These are phyloP conservation scores for Tuber microsphaerosporum DNA, from an alignment of 495 filamentous ascomycete genomes.

Conservation along the genomic window DNA sequence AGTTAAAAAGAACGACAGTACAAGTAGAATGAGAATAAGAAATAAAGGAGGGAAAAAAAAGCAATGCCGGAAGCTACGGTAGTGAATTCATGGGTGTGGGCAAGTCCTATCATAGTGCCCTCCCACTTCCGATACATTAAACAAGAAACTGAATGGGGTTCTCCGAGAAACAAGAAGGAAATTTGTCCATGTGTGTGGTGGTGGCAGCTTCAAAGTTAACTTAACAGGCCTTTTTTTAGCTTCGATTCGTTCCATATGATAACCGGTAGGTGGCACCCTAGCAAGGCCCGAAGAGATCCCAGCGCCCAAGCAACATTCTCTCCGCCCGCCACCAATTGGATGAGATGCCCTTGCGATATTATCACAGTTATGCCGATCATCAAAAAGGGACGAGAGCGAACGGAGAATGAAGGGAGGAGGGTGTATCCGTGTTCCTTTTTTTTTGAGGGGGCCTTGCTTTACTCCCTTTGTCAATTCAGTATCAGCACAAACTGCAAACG, in stretches of 20 bases:
- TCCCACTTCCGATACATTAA: background rate
- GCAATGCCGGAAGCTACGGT: constrained; percentile 1
- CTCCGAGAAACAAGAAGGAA: constrained; percentile 1
- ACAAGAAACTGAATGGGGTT: background rate
- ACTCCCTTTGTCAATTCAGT: background rate
- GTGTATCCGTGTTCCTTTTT: background rate
- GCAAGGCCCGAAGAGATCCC: background rate
- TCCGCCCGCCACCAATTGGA: background rate
- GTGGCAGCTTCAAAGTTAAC: background rate
- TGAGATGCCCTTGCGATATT: constrained; percentile 1
- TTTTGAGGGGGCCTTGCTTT: background rate
- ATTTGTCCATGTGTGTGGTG: background rate
- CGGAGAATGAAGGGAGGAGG: background rate
- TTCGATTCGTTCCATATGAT: background rate
- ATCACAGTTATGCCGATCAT: constrained; percentile 2
- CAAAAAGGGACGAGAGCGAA: background rate
- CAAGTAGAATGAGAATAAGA: background rate
- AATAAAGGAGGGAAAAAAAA: background rate
- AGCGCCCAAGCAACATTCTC: background rate
- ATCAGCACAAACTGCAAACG: background rate
- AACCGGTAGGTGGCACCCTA: background rate
- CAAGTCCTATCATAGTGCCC: background rate
- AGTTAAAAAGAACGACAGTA: background rate
- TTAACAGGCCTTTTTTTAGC: background rate
- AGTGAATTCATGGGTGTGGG: background rate